Evolutionary conservation across 495 filamentous ascomycete species (phyloP), one percentile per base, ranked within the genome.

Genomic region (Tetracladium setigerum): DNA sequence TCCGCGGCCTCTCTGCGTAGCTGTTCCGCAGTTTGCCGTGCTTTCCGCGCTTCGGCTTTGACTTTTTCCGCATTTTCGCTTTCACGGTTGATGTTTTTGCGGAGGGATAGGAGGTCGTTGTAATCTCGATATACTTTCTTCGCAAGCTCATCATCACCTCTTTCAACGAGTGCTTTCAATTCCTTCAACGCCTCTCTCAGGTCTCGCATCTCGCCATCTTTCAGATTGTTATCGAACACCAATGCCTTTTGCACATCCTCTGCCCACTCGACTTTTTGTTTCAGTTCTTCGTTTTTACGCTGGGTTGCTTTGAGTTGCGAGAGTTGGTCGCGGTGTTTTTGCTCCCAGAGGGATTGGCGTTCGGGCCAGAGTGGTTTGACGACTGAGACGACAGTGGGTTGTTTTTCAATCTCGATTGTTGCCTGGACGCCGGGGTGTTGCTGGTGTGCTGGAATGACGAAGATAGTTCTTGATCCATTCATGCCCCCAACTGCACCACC

Each of bases 391-490:
- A 77, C 64, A 0, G 68, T 73, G 9, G 74, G 72, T 30, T 64
- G 55, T 11, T 42, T 52, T 55, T 74, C 72, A 15, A 68, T 55
- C 38, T 63, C 54, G 14, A 61, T 55, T 6, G 69, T 74, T 24
- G 65, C 50, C 42, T 52, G 57, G 36, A 63, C 65, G 30, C 49
- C 67, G 0, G 72, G 68, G 47, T 74, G 72, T 22, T 63, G 53
- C 14, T 59, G 55, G 44, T 65, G 68, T 11, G 70, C 74, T 2
- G 73, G 74, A 37, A 76, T 56, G 17, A 77, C 62, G 50, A 77
- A 78, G 42, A 78, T 51, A 0, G 56, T 59, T 24, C 56, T 53
- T 8, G 46, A 14, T 11, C 68, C 64, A 19, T 49, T 35, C 6
- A 49, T 53, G 37, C 50, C 54, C 4, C 67, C 69, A 3, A n/a